A percentile compares a stretch with the other conserved stretches of the same genome.
phyloP scores from a whole-genome alignment of 73 alveolate genomes.

The Blepharisma stoltei region DNA sequence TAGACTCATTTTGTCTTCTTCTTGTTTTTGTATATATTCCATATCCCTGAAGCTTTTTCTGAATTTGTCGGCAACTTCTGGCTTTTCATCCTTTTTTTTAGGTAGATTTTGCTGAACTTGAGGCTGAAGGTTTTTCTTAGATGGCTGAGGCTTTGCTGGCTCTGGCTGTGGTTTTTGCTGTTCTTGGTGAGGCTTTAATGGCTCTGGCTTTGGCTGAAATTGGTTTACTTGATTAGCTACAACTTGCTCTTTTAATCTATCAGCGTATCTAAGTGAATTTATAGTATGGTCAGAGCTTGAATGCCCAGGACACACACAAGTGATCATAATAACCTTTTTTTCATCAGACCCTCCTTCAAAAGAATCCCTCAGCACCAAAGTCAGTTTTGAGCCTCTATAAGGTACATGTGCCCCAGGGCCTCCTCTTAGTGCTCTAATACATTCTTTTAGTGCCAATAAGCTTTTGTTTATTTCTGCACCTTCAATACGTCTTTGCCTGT shows the following conservation, averaged over 20 bases:
- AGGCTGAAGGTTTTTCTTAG: too few relatives aligned
- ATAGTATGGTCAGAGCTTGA: conserved; percentile 94
- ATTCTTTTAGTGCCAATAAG: conserved; percentile 96
- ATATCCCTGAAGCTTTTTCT: conserved; percentile 13
- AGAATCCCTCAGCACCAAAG: conserved; percentile 96
- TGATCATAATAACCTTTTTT: conserved; percentile 92
- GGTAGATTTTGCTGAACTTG: conserved; percentile 40
- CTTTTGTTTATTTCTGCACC: conserved; percentile 99
- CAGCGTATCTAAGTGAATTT: conserved; percentile 89
- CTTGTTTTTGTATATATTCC: conserved; percentile 23
- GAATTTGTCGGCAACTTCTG: neutral
- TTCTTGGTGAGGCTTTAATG: neutral
- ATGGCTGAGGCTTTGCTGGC: conserved; percentile 17
- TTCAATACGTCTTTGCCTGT: conserved; percentile 96
- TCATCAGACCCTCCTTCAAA: conserved; percentile 81
- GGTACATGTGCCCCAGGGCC: conserved; percentile 94
- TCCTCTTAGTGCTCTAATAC: conserved; percentile 94
- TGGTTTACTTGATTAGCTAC: conserved; percentile 40
- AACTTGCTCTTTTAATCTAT: conserved; percentile 60
- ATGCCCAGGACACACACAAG: conserved; percentile 95
- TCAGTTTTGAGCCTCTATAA: conserved; percentile 96
- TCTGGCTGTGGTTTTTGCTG: conserved; percentile 34
- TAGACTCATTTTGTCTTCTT: conserved; percentile 39
- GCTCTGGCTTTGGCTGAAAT: conserved; percentile 34
- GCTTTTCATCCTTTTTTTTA: conserved; percentile 6